Evolutionary conservation across 441 rosid species (phyloP), one percentile per base, ranked within the genome.

Genomic region (Populus trichocarpa): DNA sequence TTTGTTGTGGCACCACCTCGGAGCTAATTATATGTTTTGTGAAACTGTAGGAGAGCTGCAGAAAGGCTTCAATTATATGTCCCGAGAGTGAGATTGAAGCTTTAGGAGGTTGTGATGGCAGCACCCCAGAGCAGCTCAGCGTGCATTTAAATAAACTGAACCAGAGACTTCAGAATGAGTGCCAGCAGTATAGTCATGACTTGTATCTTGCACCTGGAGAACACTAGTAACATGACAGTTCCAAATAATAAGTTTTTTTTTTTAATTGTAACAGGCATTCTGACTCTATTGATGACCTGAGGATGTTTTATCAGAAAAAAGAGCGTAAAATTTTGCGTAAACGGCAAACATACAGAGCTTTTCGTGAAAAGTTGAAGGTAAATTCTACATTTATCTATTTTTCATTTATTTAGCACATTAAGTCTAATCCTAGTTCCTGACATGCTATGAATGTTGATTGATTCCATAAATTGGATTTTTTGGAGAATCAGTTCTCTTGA

Each of bases 21-120:
- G 28, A 72, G 23, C 70, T 67, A 10, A 26, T 71, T 53, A 8
- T 68, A 22, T n/a, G 1, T 73, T 75, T 77, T 79, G 59, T 77
- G 71, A 40, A 79, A 78, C 78, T 83, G 76, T 87, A 96, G 99
- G 97, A 94, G 79, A 90, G 83, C 80, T 86, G 81, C 78, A 81
- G 82, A 84, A 96, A 94, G 89, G 99, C 99, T 81, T 96, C 99
- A 77, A 88, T 93, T 81, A 94, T 96, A 80, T 94, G 97, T 86
- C 93, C 92, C n/a, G 99, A 91, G 88, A 86, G 85, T 87, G 99
- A 94, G 79, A 86, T 92, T 75, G 80, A 93, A 88, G 90, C 91
- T 85, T 84, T 92, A 77, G 98, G 93, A 78, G 92, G 85, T 78
- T 86, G 88, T 88, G 98, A 92, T 77, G 96, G 92, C 67, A 84